phyloP scores from a whole-genome alignment of 345 rosid species.

The Turritis glabra region DNA sequence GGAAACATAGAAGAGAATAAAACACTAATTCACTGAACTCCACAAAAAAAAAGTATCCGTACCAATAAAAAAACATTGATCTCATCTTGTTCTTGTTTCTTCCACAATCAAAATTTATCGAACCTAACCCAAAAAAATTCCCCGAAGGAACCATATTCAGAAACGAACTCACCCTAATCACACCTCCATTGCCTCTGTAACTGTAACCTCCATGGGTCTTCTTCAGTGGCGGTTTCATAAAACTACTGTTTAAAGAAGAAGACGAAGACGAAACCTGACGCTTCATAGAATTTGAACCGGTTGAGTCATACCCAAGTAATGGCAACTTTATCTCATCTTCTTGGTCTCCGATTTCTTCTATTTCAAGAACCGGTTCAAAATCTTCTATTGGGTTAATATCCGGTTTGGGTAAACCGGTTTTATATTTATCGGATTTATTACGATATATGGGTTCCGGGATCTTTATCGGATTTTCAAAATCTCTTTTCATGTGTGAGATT shows the following conservation, averaged over 20 bases:
- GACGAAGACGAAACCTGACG: conserved; percentile 2
- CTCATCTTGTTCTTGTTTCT: conserved; percentile 58
- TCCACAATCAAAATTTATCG: conserved; percentile 45
- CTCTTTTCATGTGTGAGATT: background rate
- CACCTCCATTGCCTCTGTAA: conserved; percentile 37
- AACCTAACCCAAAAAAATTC: conserved; percentile 59
- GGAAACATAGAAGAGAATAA: background rate
- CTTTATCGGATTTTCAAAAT: conserved; percentile 49
- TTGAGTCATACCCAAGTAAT: conserved; percentile 54
- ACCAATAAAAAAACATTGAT: conserved; percentile 26
- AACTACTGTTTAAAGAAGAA: conserved; percentile 15
- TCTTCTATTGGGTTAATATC: background rate
- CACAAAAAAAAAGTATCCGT: background rate
- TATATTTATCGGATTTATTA: background rate
- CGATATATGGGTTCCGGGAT: background rate
- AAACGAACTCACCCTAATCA: conserved; percentile 52
- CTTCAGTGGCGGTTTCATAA: conserved; percentile 61
- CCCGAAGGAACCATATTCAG: conserved; percentile 62
- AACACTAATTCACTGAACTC: background rate
- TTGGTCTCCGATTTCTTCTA: conserved; percentile 11
- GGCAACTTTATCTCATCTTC: conserved; percentile 40
- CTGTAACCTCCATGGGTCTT: conserved; percentile 31
- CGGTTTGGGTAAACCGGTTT: conserved; percentile 1
- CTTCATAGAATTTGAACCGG: conserved; percentile 38
- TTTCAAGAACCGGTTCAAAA: background rate